Evolutionary conservation across 2,329 filamentous ascomycete genomes (phyloP), one percentile per base, ranked within the genome.

Genomic region (Corniculantispora saksenae): DNA sequence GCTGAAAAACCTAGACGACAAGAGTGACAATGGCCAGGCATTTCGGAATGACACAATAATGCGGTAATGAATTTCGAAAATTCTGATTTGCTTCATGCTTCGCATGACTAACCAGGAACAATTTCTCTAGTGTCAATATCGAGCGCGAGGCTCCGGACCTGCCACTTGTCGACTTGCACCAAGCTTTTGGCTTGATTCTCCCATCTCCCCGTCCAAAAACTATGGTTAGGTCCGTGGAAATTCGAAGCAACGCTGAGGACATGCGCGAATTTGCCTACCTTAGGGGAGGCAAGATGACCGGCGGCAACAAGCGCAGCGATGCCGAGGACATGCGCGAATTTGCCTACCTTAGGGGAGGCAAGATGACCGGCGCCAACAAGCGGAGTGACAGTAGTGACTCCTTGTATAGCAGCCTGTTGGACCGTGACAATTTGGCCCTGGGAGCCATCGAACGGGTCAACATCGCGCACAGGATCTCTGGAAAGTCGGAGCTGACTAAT

Each of bases 381-480:
- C 53, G 53, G 12, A 38, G 43, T 25, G 32, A 50, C 27, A 47
- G 7, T 47, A 47, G n/a, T 47, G 43, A 17, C n/a, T 23, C 40
- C 17, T 7, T 50, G 12, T 61, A 61, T 32, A 23, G 19, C 38
- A 50, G 47, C 23, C 19, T 61, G 9, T 19, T 50, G 19, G 35
- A 29, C 47, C 40, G 47, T n/a, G 47, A 61, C 25, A 61, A 53
- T 25, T 35, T 61, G 40, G 58, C 43, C 19, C 58, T 61, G 17
- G 58, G 43, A 13, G 58, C 58, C 23, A 50, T 61, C 17, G 58
- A 61, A 43, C 43, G 58, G 21, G 29, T 61, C 27, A 61, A 61
- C 47, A 61, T 61, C 29, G 43, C 43, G 9, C 27, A 51, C 43
- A 23, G 58, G 17, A n/a, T 61, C n/a, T n/a, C 10, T 12, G 58